phyloP scores from a whole-genome alignment of 495 filamentous ascomycete species.

The Xylaria sp. region DNA sequence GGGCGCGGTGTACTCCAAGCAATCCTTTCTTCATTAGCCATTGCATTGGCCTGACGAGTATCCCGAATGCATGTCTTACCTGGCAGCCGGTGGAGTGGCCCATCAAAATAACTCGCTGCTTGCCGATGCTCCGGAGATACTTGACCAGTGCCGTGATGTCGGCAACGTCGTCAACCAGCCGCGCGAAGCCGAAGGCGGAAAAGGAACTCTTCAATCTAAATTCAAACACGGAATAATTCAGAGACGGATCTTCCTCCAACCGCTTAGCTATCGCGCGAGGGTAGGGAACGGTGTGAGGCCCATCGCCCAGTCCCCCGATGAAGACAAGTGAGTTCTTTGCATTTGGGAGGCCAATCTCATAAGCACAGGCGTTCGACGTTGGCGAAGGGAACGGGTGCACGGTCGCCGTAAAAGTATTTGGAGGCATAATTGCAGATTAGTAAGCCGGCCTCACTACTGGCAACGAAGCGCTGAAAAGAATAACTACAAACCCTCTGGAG shows the following conservation, averaged over 20 bases:
- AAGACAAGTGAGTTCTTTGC: constrained; percentile 76
- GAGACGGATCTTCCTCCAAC: constrained; percentile 56
- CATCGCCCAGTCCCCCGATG: constrained; percentile 84
- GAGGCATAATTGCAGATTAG: constrained; percentile 30
- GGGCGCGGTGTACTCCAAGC: constrained; percentile 69
- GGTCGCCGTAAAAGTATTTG: constrained; percentile 40
- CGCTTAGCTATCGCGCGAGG: constrained; percentile 69
- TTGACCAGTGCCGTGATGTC: constrained; percentile 76
- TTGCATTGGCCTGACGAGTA: background rate
- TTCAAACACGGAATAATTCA: constrained; percentile 52
- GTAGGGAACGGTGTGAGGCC: constrained; percentile 71
- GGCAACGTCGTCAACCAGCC: constrained; percentile 71
- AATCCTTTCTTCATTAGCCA: constrained; percentile 56
- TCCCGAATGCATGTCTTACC: constrained; percentile 27
- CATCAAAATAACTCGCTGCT: constrained; percentile 77
- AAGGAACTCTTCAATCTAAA: constrained; percentile 61
- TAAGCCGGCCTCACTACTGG: background rate
- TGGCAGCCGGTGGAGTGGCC: constrained; percentile 89
- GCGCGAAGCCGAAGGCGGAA: constrained; percentile 73
- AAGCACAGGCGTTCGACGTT: constrained; percentile 41
- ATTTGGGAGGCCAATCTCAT: constrained; percentile 44
- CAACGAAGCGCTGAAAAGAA: background rate
- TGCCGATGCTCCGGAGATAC: constrained; percentile 63
- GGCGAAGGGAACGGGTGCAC: constrained; percentile 47
- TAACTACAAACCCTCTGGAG: background rate